Evolutionary conservation across 2,329 filamentous ascomycete genomes (phyloP).

Genomic region (Onygenales sp.): DNA sequence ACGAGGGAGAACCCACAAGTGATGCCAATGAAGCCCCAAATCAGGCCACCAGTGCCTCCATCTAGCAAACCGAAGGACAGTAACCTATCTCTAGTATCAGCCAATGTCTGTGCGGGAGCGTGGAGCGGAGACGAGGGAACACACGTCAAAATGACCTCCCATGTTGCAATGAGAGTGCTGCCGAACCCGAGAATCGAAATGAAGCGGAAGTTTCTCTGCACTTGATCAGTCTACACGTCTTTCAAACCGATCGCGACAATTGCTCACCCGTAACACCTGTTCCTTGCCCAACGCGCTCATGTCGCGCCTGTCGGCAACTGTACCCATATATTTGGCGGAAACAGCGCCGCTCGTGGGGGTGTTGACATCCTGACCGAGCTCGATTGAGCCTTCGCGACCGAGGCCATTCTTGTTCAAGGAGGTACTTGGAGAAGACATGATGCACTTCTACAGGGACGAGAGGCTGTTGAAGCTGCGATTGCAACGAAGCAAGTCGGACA

Average conservation of each 20-base stretch:
- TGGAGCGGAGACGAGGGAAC: constrained; percentile 9
- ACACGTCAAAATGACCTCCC: constrained; percentile 34
- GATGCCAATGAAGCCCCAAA: constrained; percentile 28
- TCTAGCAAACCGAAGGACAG: constrained; percentile 23
- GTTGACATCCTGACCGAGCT: background rate
- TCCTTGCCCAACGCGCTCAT: constrained; percentile 30
- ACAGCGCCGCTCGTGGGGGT: constrained; percentile 19
- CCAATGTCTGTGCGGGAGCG: background rate
- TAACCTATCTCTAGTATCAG: constrained; percentile 14
- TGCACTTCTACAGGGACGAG: background rate
- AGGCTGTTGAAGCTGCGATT: background rate
- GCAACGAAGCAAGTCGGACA: background rate
- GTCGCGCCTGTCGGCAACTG: constrained; percentile 25
- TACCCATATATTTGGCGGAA: constrained; percentile 28
- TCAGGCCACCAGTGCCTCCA: constrained; percentile 29
- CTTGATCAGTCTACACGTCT: background rate
- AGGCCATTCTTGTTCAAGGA: background rate
- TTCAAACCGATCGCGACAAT: constrained; percentile 1
- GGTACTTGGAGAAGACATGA: background rate
- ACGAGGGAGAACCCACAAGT: constrained; percentile 24
- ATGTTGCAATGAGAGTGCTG: constrained; percentile 34
- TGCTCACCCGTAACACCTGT: constrained; percentile 28
- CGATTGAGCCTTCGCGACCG: background rate
- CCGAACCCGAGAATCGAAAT: constrained; percentile 37
- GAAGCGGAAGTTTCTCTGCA: constrained; percentile 36